Evolutionary conservation across 1,284 basidiomycete genomes (phyloP), one percentile per base, ranked within the genome.

Genomic region (Cystobasidium sp.): DNA sequence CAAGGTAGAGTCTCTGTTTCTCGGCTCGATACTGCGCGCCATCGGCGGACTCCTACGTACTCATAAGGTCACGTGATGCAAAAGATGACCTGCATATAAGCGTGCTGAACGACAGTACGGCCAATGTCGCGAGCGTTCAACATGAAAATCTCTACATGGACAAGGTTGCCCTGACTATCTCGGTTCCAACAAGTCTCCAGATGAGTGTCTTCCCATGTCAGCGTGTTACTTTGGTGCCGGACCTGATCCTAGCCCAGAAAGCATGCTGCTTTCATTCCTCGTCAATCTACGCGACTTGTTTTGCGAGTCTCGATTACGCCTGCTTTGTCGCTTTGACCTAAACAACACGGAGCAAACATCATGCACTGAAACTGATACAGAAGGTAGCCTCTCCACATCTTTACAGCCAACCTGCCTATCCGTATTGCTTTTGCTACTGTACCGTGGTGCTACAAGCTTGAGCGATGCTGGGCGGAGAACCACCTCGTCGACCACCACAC

Each of bases 271-370:
- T 7, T 41, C 8, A 7, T 31, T 18, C 59, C 14, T 8, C 8
- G 37, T 7, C 61, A 63, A 37, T 63, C 47, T 63, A 63, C 61
- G 61, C 61, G 61, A 63, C 61, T 63, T 63, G 61, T 63, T 47
- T 63, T 43, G 31, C 31, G 31, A 31, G 31, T 31, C 31, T 31
- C 31, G 31, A 31, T 31, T 31, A 31, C 31, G 56, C 56, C 56
- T 41, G 18, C 8, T 20, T 10, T 0, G 9, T 10, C 41, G 20
- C 39, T 18, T 16, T 20, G 22, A 46, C 59, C 14, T 20, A 18
- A 46, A 49, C 18, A 63, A 49, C n/a, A 6, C 14, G 47, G 22
- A 18, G 44, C 43, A 24, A 24, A 22, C n/a, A 41, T 12, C 9
- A 24, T 49, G 61, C 61, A 6, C 31, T 31, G 31, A 31, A 31